Conservation (phyloP, 345 rosid species). For the Erodium maritimum region DNA sequence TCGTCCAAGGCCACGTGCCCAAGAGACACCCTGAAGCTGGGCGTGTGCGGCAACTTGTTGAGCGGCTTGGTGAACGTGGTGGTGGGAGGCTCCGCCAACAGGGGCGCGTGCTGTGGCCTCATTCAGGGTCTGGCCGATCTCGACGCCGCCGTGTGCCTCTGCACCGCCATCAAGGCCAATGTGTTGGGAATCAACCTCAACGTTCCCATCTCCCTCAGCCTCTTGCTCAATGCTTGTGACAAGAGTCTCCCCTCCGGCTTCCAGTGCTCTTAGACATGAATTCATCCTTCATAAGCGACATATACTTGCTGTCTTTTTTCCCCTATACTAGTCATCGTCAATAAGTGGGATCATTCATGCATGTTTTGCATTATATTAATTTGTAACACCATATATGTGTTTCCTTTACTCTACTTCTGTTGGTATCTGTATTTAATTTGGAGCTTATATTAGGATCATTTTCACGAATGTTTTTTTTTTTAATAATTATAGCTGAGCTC, state of each 20-base stretch:
- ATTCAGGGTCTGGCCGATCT: conserved; percentile 37
- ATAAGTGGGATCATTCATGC: too few species aligned
- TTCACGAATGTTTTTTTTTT: too few species aligned
- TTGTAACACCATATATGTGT: too few species aligned
- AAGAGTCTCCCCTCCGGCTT: conserved; percentile 37
- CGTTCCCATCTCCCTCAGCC: conserved; percentile 39
- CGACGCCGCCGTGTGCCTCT: conserved; percentile 61
- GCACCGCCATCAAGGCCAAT: conserved; percentile 48
- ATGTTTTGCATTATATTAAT: too few species aligned
- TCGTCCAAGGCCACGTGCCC: too few species aligned
- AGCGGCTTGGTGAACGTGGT: conserved; percentile 17
- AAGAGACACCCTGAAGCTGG: conserved; percentile 39
- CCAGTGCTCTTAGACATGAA: conserved; percentile 32
- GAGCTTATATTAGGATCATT: too few species aligned
- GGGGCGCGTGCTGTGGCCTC: conserved; percentile 46
- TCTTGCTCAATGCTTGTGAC: conserved; percentile 44
- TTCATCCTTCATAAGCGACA: too few species aligned
- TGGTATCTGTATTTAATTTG: too few species aligned
- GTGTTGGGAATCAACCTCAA: conserved; percentile 40
- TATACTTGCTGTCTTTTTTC: too few species aligned
- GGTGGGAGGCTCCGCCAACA: conserved; percentile 26
- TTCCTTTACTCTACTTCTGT: too few species aligned
- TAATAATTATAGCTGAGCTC: too few species aligned
- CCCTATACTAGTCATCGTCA: too few species aligned
- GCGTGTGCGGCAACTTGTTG: conserved; percentile 38